A percentile compares a stretch with the other conserved stretches of the same genome.
Conservation (phyloP, 208 protist genomes). For the Trypanosoma rangeli region DNA sequence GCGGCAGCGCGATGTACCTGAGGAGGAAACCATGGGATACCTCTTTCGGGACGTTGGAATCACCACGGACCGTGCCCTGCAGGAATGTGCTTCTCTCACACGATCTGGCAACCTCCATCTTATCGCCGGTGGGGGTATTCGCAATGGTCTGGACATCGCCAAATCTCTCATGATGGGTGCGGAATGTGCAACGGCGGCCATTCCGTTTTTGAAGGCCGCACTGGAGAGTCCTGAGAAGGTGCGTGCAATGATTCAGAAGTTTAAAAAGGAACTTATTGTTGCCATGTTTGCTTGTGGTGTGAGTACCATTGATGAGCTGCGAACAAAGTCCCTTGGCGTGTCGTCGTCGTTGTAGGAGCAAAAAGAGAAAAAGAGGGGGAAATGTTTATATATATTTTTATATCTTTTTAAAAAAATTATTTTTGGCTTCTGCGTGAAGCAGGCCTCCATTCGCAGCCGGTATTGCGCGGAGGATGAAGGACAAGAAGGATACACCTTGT, state of each 20-base stretch:
- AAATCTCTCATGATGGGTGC: slow-evolving; percentile 88
- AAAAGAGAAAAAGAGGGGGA: background rate
- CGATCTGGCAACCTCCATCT: slow-evolving; percentile 58
- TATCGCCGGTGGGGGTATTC: slow-evolving; percentile 88
- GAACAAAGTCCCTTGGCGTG: slow-evolving; percentile 18
- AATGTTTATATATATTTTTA: background rate
- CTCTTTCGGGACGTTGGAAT: slow-evolving; percentile 88
- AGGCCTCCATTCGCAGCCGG: background rate
- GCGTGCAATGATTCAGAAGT: slow-evolving; percentile 69
- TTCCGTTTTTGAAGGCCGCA: slow-evolving; percentile 88
- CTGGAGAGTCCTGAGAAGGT: slow-evolving; percentile 75
- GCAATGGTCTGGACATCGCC: slow-evolving; percentile 86
- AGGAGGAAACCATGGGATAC: slow-evolving; percentile 83
- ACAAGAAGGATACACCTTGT: background rate
- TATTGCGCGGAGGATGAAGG: background rate
- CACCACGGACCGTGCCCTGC: slow-evolving; percentile 80
- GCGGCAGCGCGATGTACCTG: slow-evolving; percentile 52
- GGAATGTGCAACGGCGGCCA: slow-evolving; percentile 72
- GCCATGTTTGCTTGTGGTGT: slow-evolving; percentile 91
- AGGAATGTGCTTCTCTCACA: slow-evolving; percentile 51
- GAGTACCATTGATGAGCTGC: slow-evolving; percentile 70
- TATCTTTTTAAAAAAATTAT: slow-evolving; percentile 1
- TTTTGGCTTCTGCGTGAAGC: background rate
- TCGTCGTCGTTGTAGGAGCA: slow-evolving; percentile 1
- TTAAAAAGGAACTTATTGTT: slow-evolving; percentile 69